phyloP scores from a whole-genome alignment of 225 moss, liverwort and hornwort species.

The Straminergon stramineum region DNA sequence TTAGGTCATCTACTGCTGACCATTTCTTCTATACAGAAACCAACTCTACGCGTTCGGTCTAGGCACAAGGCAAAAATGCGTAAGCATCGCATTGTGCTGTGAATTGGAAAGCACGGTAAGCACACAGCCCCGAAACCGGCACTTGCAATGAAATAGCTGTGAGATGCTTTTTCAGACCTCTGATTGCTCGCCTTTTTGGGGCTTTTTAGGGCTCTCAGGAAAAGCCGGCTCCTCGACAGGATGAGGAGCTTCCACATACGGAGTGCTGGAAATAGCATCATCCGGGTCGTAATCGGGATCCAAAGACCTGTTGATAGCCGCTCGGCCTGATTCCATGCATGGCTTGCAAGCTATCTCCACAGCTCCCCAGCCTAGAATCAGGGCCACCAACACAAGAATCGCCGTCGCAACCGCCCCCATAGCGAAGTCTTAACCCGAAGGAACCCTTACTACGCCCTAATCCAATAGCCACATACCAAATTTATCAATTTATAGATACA shows the following conservation, averaged over 20 bases:
- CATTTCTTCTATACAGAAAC: not conserved
- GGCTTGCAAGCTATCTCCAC: conserved; percentile 94
- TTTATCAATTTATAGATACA: not conserved
- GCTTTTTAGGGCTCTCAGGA: conserved; percentile 32
- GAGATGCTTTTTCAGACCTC: conserved; percentile 7
- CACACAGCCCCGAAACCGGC: not conserved
- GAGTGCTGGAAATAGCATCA: conserved; percentile 50
- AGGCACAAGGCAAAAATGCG: not conserved
- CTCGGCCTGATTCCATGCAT: conserved; percentile 77
- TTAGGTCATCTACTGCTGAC: not conserved
- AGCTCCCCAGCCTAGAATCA: conserved; percentile 67
- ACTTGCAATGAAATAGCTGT: not conserved
- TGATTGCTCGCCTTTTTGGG: conserved; percentile 35
- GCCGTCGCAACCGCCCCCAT: conserved; percentile 66
- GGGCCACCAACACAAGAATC: conserved; percentile 44
- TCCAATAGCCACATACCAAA: not conserved
- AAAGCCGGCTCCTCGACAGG: conserved; percentile 19
- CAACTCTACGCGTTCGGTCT: not conserved
- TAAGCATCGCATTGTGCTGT: not conserved
- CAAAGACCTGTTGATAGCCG: conserved; percentile 65
- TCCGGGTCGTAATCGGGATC: conserved; percentile 91
- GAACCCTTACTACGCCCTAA: not conserved
- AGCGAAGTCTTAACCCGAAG: not conserved
- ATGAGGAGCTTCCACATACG: conserved; percentile 48
- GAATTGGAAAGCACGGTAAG: not conserved